These are phyloP conservation scores for Pythium monospermum DNA, from an alignment of 352 stramenopile genomes.

Conservation along the genomic window DNA sequence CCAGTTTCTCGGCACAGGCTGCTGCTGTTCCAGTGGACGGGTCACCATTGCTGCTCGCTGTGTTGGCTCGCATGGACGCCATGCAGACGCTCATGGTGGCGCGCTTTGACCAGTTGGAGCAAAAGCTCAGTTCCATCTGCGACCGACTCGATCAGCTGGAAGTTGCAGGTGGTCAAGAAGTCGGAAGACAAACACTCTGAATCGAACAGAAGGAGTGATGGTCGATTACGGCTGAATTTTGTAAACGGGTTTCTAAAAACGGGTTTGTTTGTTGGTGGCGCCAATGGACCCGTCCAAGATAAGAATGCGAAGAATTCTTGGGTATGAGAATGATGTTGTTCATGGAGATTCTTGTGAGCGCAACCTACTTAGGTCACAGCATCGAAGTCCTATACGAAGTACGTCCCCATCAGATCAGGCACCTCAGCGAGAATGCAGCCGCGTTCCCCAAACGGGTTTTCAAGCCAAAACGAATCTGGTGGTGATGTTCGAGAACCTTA, in stretches of 20 bases:
- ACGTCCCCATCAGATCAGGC: no score
- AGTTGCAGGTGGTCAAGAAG: conserved; percentile 15
- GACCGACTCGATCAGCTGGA: conserved; percentile 39
- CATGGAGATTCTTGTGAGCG: no score
- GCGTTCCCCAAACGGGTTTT: no score
- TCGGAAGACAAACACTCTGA: conserved; percentile 12
- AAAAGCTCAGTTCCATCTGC: conserved; percentile 30
- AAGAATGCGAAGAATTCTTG: no score
- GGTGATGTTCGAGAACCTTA: no score
- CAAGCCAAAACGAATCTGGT: no score
- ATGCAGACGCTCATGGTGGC: conserved; percentile 43
- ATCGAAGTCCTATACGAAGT: no score
- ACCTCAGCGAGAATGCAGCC: no score
- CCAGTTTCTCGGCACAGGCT: not conserved
- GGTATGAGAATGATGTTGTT: no score
- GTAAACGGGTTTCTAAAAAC: not conserved
- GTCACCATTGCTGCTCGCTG: conserved; percentile 1
- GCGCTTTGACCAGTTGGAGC: conserved; percentile 50
- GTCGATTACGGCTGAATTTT: no score
- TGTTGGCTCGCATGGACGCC: conserved; percentile 29
- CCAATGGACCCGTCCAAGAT: conserved; percentile 2
- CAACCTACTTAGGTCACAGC: no score
- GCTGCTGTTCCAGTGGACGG: not conserved
- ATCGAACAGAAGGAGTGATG: conserved; percentile 10
- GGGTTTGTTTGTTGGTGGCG: not conserved